Conservation (phyloP, 2,329 filamentous ascomycete genomes). For the Sclerotinia borealis region DNA sequence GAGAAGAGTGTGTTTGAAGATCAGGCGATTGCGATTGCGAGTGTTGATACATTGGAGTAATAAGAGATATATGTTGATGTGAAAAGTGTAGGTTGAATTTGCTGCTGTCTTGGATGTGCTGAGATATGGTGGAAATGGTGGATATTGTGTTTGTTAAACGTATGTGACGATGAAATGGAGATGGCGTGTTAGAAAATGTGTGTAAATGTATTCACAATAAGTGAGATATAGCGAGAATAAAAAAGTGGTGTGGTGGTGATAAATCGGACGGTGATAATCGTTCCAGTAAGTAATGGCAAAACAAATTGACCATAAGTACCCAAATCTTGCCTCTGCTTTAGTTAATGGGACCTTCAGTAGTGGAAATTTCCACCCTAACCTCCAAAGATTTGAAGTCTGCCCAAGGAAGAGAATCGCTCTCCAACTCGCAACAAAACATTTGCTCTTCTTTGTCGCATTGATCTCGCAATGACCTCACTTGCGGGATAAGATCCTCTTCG, state of each 20-base stretch:
- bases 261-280: neutral
- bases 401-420: neutral
- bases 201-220: neutral
- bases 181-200: neutral
- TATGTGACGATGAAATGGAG: neutral
- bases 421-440: neutral
- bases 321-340: neutral
- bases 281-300: neutral
- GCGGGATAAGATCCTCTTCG: neutral
- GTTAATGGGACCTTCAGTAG: neutral
- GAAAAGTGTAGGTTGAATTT: neutral
- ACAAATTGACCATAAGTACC: neutral
- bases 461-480: neutral
- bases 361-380: neutral
- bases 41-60: neutral
- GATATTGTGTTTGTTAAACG: neutral
- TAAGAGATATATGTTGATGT: neutral
- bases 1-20: neutral
- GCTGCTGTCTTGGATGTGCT: neutral
- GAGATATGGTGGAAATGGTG: neutral
- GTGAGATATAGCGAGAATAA: neutral
- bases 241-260: neutral
- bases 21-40: neutral
- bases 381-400: neutral
- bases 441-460: neutral